Base-by-base conservation (phyloP, 129 eudicot species). In the Tagetes patula region DNA sequence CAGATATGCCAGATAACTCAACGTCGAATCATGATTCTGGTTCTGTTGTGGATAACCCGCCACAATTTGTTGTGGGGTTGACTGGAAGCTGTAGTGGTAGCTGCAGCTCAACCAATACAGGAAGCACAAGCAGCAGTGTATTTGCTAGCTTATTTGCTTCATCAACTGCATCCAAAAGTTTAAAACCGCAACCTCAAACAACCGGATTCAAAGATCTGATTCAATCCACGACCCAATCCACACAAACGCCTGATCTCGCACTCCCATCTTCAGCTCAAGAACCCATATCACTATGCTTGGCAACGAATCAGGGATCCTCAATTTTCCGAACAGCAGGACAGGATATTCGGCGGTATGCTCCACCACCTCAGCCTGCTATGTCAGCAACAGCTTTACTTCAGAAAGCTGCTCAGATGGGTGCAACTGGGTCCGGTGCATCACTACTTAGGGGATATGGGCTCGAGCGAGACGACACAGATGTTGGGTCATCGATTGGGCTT, bases 141-240 rank as follows among this genome's bases (percentile, higher is more conserved):
- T 90, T 94, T 74, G 91, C 98, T 33, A 94, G 96, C 83, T 69
- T 90, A 20, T 94, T 90, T 82, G 87, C 96, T 47, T 88, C 98
- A 38, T 84, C 98, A 43, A 84, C 93, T 36, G 82, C 87, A 61
- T 78, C 94, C 1, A 81, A 79, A 77, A 82, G 70, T 62, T 79
- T 83, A 70, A 83, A 74, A 27, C 55, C 53, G 27, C 34, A 53
- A 58, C 56, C 58, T 59, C 88, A 85, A 82, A 56, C 88, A 27
- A 69, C 91, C 40, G 87, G 88, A 14, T 89, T 85, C 63, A 71
- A 80, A n/a, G 81, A 87, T 75, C 69, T 83, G 64, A 82, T 87
- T 45, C 84, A 43, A 66, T 56, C 90, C 31, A 70, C 84, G 79
- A 48, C 80, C 72, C 86, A 60, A 59, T 72, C 88, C 5, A 77